Base-by-base conservation (phyloP, 2,329 filamentous ascomycete genomes). In the Paraphaeosphaeria sporulosa region DNA sequence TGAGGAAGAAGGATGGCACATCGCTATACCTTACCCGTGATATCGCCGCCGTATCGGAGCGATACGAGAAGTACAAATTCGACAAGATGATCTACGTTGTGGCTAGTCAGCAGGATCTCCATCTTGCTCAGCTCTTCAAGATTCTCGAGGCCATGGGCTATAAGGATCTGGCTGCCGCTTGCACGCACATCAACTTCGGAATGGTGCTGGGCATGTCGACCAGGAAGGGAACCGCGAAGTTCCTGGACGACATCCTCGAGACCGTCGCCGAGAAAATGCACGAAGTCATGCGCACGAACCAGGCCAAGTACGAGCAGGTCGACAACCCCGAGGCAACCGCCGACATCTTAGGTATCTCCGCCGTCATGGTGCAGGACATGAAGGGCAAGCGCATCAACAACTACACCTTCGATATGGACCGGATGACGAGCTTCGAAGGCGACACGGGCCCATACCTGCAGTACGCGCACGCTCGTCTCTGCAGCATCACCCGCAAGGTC, bases 281-380 rank as follows among this genome's bases (percentile, higher is more conserved):
- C 83, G 92, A 97, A 63, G 92, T 96, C 54, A 99, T 99, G 95
- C 88, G 83, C 79, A 90, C 90, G 82, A 98, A 98, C 78, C 85
- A 91, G 71, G 84, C 86, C 74, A 99, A 99, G 84, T 99, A 98
- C 79, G 82, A 55, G 17, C 52, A 55, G 52, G 90, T 99, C 21
- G 91, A 90, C 72, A 84, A 98, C 77, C 94, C 94, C 0, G 89
- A 88, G 57, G 86, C 87, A 57, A 91, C 89, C 10, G 93, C 95
- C 62, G 95, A 98, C 80, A 92, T 87, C 12, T 86, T 98, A 3
- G 95, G 94, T 64, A 97, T 98, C 75, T 94, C 91, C 65, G 90
- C 91, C 74, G 94, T 98, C 74, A 98, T 98, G 93, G 93, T 97
- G 21, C 94, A 98, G 80, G 95, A 98, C 75, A 97, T 98, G 93